Evolutionary conservation across 2,329 filamentous ascomycete genomes (phyloP), one percentile per base, ranked within the genome.

Genomic region (Curvularia hawaiiensis): DNA sequence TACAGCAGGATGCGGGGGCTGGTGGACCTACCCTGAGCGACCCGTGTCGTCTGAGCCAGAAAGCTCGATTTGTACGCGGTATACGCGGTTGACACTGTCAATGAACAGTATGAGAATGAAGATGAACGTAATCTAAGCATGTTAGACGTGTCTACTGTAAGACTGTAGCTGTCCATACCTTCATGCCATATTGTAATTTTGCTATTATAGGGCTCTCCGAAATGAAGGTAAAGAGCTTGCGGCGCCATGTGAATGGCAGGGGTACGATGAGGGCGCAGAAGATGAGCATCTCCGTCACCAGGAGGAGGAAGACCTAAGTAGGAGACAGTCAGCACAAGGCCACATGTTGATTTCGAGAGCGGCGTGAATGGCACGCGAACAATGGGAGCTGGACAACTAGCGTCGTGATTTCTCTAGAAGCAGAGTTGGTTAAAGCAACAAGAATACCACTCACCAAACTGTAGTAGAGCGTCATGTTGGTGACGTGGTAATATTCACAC

Each of bases 71-170:
- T 98, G 94, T 54, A 99, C 95, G 62, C 95, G 91, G 79, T 97
- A 99, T 73, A 99, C 95, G 64, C 95, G 91, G 78, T 90, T 90
- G 78, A 98, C 93, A 75, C 92, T 97, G 81, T 99, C 95, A 71
- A 98, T 86, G 81, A 99, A 99, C 65, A 99, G 89, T 64, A 99
- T 97, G 58, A 98, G 84, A 73, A 99, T 98, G 82, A 99, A 99
- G 75, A 99, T 94, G 77, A 99, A 99, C 2, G 92, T 97, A 56
- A 99, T 99, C 86, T 89, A 62, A 1, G 18, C 4, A 8, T 4
- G 49, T 72, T 50, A 74, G 66, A 50, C 9, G 18, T 3, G 45
- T 22, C 28, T 26, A 11, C 10, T 30, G 18, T n/a, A 12, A 3
- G 24, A 11, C 30, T 7, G 10, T 44, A 12, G 16, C 26, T 45